Percentiles rank a stretch among this genome's conserved stretches.
phyloP scores from a whole-genome alignment of 202 grass and related monocot genomes.

The Dendrocalamus latiflorus region DNA sequence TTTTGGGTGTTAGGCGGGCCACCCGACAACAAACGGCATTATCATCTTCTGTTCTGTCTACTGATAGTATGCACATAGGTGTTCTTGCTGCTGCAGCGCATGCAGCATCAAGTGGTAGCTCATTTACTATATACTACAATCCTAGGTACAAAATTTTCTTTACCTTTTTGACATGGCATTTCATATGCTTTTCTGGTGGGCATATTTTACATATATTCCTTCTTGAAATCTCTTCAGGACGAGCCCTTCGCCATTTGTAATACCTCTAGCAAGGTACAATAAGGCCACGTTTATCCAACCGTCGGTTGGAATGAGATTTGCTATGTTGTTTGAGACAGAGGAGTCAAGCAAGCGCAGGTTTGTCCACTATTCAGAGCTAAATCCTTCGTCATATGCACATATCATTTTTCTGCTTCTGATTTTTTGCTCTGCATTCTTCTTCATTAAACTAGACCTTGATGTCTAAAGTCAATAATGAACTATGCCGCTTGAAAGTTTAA shows the following conservation, averaged over 20 bases:
- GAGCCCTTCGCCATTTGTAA: conserved; percentile 86
- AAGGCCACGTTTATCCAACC: conserved; percentile 71
- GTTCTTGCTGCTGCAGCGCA: conserved; percentile 94
- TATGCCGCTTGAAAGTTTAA: not conserved
- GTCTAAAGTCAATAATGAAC: not conserved
- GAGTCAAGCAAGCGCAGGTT: conserved; percentile 92
- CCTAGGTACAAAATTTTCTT: conserved; percentile 51
- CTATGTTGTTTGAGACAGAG: conserved; percentile 99
- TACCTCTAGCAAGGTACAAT: conserved; percentile 74
- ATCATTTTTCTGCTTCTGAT: not conserved
- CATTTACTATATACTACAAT: conserved; percentile 96
- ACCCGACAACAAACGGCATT: conserved; percentile 50
- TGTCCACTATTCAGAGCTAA: not conserved
- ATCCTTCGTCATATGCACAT: not conserved
- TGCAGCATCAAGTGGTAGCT: conserved; percentile 70
- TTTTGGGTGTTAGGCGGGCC: conserved; percentile 77
- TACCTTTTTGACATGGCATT: not conserved
- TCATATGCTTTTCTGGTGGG: not conserved
- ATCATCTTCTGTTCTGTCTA: conserved; percentile 86
- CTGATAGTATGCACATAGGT: conserved; percentile 98
- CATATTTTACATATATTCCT: not conserved
- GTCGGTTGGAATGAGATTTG: conserved; percentile 89
- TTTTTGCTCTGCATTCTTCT: not conserved
- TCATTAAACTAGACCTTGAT: not conserved
- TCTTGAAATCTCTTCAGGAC: conserved; percentile 47